Base-by-base conservation (phyloP, 1,284 basidiomycete genomes). In the Hymenochaete sp. region DNA sequence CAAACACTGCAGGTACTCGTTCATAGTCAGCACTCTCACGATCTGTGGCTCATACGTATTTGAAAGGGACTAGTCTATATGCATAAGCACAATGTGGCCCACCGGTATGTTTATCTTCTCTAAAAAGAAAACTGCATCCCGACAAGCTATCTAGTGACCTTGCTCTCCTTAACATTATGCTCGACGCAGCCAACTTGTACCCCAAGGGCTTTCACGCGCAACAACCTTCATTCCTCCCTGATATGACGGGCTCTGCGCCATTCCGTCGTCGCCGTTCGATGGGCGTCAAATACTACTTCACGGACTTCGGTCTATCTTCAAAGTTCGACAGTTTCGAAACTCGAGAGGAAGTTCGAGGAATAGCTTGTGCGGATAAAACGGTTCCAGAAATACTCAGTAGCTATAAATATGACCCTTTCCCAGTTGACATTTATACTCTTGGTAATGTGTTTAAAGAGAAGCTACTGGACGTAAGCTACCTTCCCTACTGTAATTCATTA, bases 231-330 rank as follows among this genome's bases (percentile, higher is more conserved):
- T n/a, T n/a, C n/a, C n/a, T n/a, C n/a, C 41, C 36, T 1, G 57
- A 59, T 41, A 48, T 27, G 0, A 25, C 52, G 2, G 31, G 45
- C 8, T 28, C 43, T 3, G 28, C 50, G 3, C 1, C 47, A 52
- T 0, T 25, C 24, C 32, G 38, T 18, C 40, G 25, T 9, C 6
- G 38, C 7, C 32, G 41, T 40, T 28, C 29, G 0, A 27, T 43
- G 13, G 37, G 45, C 1, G 52, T 59, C 1, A 47, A 45, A 6
- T 62, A 62, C 48, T 59, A 52, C 45, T 59, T 59, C 48, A 59
- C 57, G 37, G 60, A 62, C 47, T 62, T 61, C 28, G 58, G 57
- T 1, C 44, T 62, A 1, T 58, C 59, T 0, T 28, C 40, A 1
- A 31, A 37, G 0, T 56, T 56, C 25, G 18, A 21, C 10, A 9